phyloP scores from a whole-genome alignment of 2,329 filamentous ascomycete genomes.

The Aureobasidium leucospermi region DNA sequence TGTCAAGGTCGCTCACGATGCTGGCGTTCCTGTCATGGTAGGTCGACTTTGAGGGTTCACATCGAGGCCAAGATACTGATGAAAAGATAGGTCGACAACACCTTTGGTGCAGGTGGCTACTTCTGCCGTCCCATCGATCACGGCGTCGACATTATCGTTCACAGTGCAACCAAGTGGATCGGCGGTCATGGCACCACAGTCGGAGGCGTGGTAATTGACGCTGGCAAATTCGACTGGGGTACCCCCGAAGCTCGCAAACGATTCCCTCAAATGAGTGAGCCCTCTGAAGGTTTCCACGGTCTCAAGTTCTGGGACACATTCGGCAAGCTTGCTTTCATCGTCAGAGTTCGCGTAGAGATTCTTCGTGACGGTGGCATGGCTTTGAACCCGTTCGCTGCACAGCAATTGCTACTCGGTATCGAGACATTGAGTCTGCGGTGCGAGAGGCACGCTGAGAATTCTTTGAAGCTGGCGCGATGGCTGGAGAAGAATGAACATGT shows the following conservation, averaged over 20 bases:
- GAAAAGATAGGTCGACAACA: slow-evolving; percentile 71
- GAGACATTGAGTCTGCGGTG: slow-evolving; percentile 84
- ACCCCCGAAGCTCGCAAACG: slow-evolving; percentile 56
- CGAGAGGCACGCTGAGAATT: slow-evolving; percentile 81
- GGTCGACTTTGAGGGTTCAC: slow-evolving; percentile 16
- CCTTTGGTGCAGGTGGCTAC: slow-evolving; percentile 88
- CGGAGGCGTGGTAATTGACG: slow-evolving; percentile 76
- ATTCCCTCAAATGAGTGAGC: slow-evolving; percentile 91
- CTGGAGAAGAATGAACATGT: slow-evolving; percentile 78
- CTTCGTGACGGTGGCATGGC: slow-evolving; percentile 76
- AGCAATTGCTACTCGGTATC: slow-evolving; percentile 80
- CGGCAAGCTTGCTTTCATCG: slow-evolving; percentile 71
- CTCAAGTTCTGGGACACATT: slow-evolving; percentile 94
- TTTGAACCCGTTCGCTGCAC: slow-evolving; percentile 84
- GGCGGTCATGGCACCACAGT: slow-evolving; percentile 92
- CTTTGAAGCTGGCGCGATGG: slow-evolving; percentile 71
- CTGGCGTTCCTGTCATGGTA: slow-evolving; percentile 50
- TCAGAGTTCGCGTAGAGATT: slow-evolving; percentile 81
- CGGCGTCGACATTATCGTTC: slow-evolving; percentile 49
- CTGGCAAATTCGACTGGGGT: slow-evolving; percentile 91
- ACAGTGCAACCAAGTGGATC: slow-evolving; percentile 91
- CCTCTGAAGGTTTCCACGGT: slow-evolving; percentile 81
- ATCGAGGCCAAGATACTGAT: slow-evolving; percentile 28
- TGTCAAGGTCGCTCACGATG: slow-evolving; percentile 66
- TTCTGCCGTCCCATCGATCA: slow-evolving; percentile 80